Conservation (phyloP, 441 rosid species). For the Corymbia citriodora region DNA sequence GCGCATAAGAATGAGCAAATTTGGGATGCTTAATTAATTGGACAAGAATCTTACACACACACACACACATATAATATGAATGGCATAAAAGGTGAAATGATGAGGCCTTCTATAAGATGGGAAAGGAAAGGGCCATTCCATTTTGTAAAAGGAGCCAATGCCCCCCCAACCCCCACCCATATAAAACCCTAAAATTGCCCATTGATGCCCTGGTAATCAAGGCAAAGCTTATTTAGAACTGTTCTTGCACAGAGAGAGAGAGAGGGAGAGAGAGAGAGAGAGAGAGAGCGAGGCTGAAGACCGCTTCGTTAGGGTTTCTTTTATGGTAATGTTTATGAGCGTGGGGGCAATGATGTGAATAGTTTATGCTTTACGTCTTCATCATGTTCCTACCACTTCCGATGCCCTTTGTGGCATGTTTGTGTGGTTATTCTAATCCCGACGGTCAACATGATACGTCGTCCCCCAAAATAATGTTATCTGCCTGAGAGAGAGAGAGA, state of each 20-base stretch:
- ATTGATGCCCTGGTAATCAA: neutral
- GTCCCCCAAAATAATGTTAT: neutral
- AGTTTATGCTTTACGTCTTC: neutral
- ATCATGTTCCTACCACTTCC: neutral
- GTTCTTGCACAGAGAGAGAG: neutral
- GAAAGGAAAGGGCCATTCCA: neutral
- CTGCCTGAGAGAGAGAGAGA: neutral
- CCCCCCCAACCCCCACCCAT: neutral
- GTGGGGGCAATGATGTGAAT: neutral
- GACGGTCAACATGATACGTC: neutral
- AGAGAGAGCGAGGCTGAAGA: neutral
- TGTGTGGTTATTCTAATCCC: neutral
- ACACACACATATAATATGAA: neutral
- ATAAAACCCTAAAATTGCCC: neutral
- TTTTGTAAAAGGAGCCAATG: neutral
- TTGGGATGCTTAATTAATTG: neutral
- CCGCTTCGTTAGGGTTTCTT: neutral
- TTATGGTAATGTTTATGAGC: neutral
- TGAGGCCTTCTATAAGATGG: neutral
- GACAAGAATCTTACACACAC: neutral
- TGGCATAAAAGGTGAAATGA: neutral
- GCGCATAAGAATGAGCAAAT: neutral
- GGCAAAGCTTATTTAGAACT: neutral
- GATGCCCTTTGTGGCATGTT: neutral
- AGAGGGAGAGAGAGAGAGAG: neutral